A percentile compares a stretch with the other conserved stretches of the same genome.
Evolutionary conservation across 2,329 filamentous ascomycete genomes (phyloP).

Genomic region (Xylaria sp.): DNA sequence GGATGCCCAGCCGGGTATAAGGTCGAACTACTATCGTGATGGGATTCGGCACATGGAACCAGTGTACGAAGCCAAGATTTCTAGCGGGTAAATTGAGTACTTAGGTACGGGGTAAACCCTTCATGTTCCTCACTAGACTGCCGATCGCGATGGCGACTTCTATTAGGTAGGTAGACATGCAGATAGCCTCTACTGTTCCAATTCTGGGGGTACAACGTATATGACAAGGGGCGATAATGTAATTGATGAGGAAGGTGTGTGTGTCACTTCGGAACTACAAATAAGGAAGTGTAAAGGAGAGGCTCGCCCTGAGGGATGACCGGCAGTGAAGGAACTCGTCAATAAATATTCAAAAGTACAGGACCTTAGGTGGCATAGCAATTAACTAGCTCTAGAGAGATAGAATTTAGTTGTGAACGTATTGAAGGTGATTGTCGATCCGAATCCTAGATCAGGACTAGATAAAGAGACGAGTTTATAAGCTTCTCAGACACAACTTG

Average conservation of each 20-base stretch:
- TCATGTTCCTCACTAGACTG: slow-evolving; percentile 7
- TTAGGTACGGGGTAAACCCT: not conserved
- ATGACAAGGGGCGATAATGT: not conserved
- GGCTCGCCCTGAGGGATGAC: not conserved
- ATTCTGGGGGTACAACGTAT: not conserved
- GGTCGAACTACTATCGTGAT: slow-evolving; percentile 16
- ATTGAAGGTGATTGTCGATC: too few relatives aligned
- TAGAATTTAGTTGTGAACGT: too few relatives aligned
- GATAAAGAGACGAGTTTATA: too few relatives aligned
- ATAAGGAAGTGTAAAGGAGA: not conserved
- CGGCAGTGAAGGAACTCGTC: not conserved
- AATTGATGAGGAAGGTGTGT: too few relatives aligned
- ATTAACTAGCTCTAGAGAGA: too few relatives aligned
- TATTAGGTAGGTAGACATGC: not conserved
- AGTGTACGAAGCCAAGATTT: not conserved
- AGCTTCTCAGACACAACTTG: too few relatives aligned
- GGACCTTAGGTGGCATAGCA: too few relatives aligned
- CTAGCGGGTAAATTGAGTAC: slow-evolving; percentile 31
- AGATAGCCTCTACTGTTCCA: not conserved
- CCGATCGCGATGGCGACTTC: not conserved
- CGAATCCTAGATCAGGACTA: too few relatives aligned
- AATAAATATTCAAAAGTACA: not conserved
- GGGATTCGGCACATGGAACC: slow-evolving; percentile 28
- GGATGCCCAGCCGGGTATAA: slow-evolving; percentile 34
- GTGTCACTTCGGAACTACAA: not conserved